These are phyloP conservation scores for Lachnellula suecica DNA, from an alignment of 2,329 filamentous ascomycete genomes.

Conservation along the genomic window DNA sequence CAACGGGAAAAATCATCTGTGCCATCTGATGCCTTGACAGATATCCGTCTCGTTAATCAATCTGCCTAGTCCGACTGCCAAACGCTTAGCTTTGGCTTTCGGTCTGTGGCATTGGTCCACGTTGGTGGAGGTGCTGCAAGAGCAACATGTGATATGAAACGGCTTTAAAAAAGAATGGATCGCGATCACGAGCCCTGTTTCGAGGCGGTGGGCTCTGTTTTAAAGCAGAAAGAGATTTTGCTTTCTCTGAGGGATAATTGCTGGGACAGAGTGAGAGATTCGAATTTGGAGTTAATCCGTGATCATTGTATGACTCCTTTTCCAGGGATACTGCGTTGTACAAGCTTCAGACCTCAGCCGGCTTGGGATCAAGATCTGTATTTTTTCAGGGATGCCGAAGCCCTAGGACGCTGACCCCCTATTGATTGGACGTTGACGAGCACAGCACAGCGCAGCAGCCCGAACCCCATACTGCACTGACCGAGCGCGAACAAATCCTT, in stretches of 20 bases:
- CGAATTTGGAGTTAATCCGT: too few species aligned
- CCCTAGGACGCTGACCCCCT: background rate
- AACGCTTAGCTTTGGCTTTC: background rate
- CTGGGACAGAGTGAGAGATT: background rate
- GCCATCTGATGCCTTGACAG: too few species aligned
- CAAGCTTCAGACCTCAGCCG: background rate
- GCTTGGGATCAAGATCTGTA: background rate
- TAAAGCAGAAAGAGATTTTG: background rate
- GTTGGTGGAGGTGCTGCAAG: too few species aligned
- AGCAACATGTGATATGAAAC: constrained; percentile 5
- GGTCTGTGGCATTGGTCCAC: constrained; percentile 1
- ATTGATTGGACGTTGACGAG: background rate
- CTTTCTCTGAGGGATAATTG: background rate
- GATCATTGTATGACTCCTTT: too few species aligned
- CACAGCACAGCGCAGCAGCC: background rate
- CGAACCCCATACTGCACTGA: background rate
- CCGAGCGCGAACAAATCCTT: background rate
- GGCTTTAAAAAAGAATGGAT: background rate
- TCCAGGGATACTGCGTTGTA: too few species aligned
- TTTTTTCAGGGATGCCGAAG: background rate
- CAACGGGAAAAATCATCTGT: too few species aligned
- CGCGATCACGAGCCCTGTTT: background rate
- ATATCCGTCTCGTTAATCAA: too few species aligned
- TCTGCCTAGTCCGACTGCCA: too few species aligned
- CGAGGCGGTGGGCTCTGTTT: too few species aligned